Evolutionary conservation across 805 yeast genomes (phyloP).

Genomic region (Candida dendrica): DNA sequence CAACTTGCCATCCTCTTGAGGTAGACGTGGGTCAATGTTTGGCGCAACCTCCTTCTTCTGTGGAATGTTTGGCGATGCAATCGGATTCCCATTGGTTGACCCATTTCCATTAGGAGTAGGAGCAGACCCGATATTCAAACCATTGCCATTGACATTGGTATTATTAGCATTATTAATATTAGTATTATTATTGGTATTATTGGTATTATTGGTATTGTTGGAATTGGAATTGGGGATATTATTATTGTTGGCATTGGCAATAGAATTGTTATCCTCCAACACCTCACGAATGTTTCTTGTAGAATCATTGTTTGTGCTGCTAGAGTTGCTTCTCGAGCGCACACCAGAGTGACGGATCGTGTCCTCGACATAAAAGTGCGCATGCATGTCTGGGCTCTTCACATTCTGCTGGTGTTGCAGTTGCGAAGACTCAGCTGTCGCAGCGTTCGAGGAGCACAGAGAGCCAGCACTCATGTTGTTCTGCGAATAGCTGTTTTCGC

Average conservation of each 20-base stretch:
- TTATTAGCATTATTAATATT: background rate
- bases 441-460: constrained; percentile 8
- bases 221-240: background rate
- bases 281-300: constrained; percentile 8
- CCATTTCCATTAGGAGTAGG: too few species aligned
- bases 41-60: constrained; percentile 33
- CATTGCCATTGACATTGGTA: background rate
- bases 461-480: constrained; percentile 14
- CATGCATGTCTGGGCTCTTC: constrained; percentile 63
- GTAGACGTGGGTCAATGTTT: constrained; percentile 56
- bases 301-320: constrained; percentile 13
- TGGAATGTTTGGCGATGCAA: constrained; percentile 3
- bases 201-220: constrained; percentile 1
- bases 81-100: background rate
- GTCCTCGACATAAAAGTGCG: constrained; percentile 71
- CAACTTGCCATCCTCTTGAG: constrained; percentile 80
- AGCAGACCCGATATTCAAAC: background rate
- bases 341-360: constrained; percentile 44
- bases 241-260: too few species aligned
- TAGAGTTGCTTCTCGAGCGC: constrained; percentile 24
- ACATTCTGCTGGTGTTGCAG: constrained; percentile 22
- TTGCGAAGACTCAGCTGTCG: constrained; percentile 1
- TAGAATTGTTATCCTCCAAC: constrained; percentile 1
- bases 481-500: constrained; percentile 8
- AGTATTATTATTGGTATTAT: background rate